Percentiles rank a stretch among this genome's conserved stretches.
phyloP scores from a whole-genome alignment of 73 alveolate species.

The Loxodes magnus region DNA sequence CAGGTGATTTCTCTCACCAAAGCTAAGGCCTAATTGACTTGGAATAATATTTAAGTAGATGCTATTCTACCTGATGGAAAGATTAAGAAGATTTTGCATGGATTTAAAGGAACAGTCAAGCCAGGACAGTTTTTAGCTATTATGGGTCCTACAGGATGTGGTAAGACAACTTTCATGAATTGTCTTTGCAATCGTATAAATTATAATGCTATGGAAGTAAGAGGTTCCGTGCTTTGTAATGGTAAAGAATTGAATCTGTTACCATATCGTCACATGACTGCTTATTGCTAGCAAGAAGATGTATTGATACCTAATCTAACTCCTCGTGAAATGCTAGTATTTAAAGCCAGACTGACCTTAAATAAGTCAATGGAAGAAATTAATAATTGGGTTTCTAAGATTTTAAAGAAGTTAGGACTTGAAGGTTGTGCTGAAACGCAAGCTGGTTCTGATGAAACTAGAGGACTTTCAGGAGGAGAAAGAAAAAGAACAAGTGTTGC shows the following conservation, averaged over 20 bases:
- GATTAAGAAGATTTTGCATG: background rate
- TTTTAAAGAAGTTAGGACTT: conserved; percentile 22
- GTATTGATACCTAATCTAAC: conserved; percentile 37
- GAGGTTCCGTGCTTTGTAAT: background rate
- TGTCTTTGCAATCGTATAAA: conserved; percentile 2
- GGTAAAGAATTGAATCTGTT: background rate
- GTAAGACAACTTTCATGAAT: conserved; percentile 52
- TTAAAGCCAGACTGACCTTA: conserved; percentile 42
- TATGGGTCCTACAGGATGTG: conserved; percentile 47
- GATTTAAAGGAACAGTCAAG: conserved; percentile 11
- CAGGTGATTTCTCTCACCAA: too few species aligned
- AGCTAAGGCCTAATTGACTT: too few species aligned
- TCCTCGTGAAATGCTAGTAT: conserved; percentile 38
- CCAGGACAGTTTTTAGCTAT: conserved; percentile 35
- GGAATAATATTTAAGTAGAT: too few species aligned
- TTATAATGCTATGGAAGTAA: background rate
- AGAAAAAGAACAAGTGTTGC: conserved; percentile 50
- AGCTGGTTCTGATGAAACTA: conserved; percentile 43
- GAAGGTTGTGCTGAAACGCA: conserved; percentile 26
- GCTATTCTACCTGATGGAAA: too few species aligned
- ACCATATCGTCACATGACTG: background rate
- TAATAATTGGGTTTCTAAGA: conserved; percentile 24
- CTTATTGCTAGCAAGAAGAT: conserved; percentile 40
- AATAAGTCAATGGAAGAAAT: conserved; percentile 14
- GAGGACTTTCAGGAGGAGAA: conserved; percentile 67